Evolutionary conservation across 2,329 filamentous ascomycete genomes (phyloP), one percentile per base, ranked within the genome.

Genomic region (Trichoderma sp.): DNA sequence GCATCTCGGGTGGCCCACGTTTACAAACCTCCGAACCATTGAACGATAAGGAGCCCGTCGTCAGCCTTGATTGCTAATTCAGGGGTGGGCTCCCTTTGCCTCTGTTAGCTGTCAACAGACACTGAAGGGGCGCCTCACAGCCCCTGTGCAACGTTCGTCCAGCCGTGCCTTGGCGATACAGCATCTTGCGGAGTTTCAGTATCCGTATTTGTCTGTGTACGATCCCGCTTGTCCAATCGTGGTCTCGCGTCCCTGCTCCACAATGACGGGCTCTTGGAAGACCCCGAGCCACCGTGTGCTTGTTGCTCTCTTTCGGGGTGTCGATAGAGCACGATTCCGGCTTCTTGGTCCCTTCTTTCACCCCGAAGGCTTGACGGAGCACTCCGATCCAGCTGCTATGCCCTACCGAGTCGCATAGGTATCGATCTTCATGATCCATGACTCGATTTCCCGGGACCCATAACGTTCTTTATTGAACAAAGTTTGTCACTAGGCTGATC

Each of bases 181-280:
- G 24, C 38, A 29, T 63, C 24, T 50, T 71, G 68, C 68, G 68
- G 68, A 71, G 24, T 71, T 71, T 71, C 31, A 18, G 16, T 0
- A 38, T 18, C 38, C 16, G 24, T 14, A 50, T 14, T 29, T 21
- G 31, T 24, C 16, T 68, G 65, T 33, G 38, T 45, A n/a, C 68
- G 68, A 71, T 71, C 56, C 68, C 56, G 35, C 68, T 50, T 71
- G 29, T 45, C 68, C 68, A 62, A 71, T 71, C 56, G 33, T 60
- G 67, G 67, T 18, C 16, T 27, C 21, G 66, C 5, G 6, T 41
- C 33, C n/a, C 8, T 62, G 27, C 68, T 63, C 56, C 68, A 60
- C 68, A 31, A 6, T 1, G 6, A n/a, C 68, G 68, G 68, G 38
- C 27, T 71, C 33, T 71, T 71, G 9, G 2, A 5, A 71, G 35